A percentile compares a stretch with the other conserved stretches of the same genome.
Conservation (phyloP, 176 grass and related monocot genomes). For the Calamus simplicifolius region DNA sequence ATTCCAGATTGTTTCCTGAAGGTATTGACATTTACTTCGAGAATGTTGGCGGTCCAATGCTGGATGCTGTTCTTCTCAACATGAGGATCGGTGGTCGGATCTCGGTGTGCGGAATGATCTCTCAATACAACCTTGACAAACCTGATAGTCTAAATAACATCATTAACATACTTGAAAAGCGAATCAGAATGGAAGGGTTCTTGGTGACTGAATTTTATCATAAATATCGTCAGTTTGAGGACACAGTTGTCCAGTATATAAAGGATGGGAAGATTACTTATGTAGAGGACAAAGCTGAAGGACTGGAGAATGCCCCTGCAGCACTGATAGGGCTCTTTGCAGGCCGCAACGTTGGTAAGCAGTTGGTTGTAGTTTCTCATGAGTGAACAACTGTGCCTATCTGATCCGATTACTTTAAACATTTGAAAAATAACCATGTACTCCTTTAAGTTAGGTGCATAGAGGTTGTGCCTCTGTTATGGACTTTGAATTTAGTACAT, state of each 20-base stretch:
- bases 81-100: background rate
- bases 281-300: conserved; percentile 45
- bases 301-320: conserved; percentile 35
- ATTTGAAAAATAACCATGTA: too few relatives aligned
- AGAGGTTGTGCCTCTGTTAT: too few relatives aligned
- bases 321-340: conserved; percentile 50
- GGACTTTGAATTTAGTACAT: too few relatives aligned
- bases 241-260: conserved; percentile 19
- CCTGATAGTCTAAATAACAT: background rate
- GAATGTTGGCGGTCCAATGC: background rate
- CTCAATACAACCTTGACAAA: background rate
- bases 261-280: conserved; percentile 36
- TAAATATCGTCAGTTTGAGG: conserved; percentile 38
- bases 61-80: background rate
- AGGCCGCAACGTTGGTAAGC: conserved; percentile 66
- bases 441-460: too few relatives aligned
- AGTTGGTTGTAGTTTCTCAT: conserved; percentile 37
- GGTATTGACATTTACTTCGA: background rate
- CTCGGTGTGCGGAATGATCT: background rate
- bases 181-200: conserved; percentile 43
- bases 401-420: too few relatives aligned
- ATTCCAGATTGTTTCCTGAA: conserved; percentile 29
- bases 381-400: background rate
- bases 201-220: conserved; percentile 34
- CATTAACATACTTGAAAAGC: conserved; percentile 24